A percentile compares a stretch with the other conserved stretches of the same genome.
Evolutionary conservation across 169 alveolate species (phyloP).

Genomic region (Plasmodium gallinaceum): DNA sequence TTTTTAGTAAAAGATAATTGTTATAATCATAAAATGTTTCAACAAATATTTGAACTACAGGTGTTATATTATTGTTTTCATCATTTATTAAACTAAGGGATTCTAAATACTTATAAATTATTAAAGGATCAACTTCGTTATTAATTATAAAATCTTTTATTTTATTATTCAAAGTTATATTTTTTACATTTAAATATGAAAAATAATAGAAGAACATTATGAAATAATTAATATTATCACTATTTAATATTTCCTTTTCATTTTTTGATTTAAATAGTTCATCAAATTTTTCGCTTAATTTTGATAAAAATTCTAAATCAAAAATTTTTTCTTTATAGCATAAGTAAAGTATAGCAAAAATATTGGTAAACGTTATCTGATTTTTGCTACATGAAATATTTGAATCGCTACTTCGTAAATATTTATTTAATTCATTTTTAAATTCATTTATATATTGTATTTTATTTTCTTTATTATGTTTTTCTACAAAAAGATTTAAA

Average conservation of each 20-base stretch:
- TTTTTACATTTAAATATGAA: slow-evolving; percentile 52
- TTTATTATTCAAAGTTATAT: slow-evolving; percentile 32
- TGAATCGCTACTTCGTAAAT: background rate
- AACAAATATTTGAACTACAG: slow-evolving; percentile 29
- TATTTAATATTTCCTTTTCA: slow-evolving; percentile 11
- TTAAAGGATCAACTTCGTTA: slow-evolving; percentile 36
- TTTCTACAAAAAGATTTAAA: slow-evolving; percentile 6
- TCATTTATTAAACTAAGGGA: slow-evolving; percentile 25
- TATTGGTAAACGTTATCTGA: slow-evolving; percentile 16
- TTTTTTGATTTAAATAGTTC: background rate
- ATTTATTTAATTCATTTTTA: slow-evolving; percentile 11
- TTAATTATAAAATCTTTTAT: slow-evolving; percentile 35
- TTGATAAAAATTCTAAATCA: slow-evolving; percentile 49
- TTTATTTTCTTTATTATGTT: slow-evolving; percentile 1
- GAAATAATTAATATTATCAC: slow-evolving; percentile 20
- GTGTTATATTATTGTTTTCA: slow-evolving; percentile 30
- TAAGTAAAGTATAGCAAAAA: slow-evolving; percentile 39
- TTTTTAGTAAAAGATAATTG: slow-evolving; percentile 36
- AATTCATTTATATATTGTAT: slow-evolving; percentile 21
- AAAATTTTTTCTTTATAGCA: slow-evolving; percentile 59
- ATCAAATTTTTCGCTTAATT: slow-evolving; percentile 34
- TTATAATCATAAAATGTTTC: slow-evolving; percentile 52
- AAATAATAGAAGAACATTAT: slow-evolving; percentile 57
- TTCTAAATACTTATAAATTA: slow-evolving; percentile 62
- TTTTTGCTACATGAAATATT: slow-evolving; percentile 12